These are phyloP conservation scores for Cutaneotrichosporon spelunceum DNA, from an alignment of 1,284 basidiomycete genomes.

Conservation along the genomic window DNA sequence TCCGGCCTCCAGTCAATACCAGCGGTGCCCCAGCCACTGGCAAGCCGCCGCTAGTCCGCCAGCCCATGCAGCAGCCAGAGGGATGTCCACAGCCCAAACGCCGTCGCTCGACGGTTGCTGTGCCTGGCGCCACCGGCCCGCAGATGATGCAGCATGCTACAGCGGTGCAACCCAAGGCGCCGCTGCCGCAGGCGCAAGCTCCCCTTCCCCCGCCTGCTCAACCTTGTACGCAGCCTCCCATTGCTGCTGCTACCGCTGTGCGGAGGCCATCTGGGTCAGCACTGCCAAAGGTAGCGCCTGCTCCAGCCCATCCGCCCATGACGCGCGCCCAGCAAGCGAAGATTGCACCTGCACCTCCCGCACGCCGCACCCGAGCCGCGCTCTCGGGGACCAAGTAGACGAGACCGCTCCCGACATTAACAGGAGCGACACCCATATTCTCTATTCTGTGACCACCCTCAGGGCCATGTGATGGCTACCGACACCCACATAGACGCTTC, in stretches of 20 bases:
- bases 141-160: slow-evolving; percentile 10
- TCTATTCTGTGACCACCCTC: not conserved
- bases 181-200: not conserved
- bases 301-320: slow-evolving; percentile 2
- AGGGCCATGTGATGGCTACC: not conserved
- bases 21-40: slow-evolving; percentile 4
- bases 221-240: not conserved
- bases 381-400: slow-evolving; percentile 6
- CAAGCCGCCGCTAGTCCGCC: slow-evolving; percentile 40
- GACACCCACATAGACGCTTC: not conserved
- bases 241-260: not conserved
- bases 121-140: not conserved
- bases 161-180: not conserved
- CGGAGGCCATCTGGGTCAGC: not conserved
- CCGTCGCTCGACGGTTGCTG: slow-evolving; percentile 37
- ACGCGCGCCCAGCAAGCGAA: not conserved
- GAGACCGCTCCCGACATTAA: not conserved
- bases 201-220: not conserved
- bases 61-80: slow-evolving; percentile 37
- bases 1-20: slow-evolving; percentile 2
- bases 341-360: not conserved
- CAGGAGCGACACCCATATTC: too few relatives aligned
- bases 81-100: slow-evolving; percentile 44
- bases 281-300: not conserved
- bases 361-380: not conserved